A percentile compares a stretch with the other conserved stretches of the same genome.
Evolutionary conservation across 1,284 basidiomycete genomes (phyloP).

Genomic region (Xerocomus cyaneibrunnescens): DNA sequence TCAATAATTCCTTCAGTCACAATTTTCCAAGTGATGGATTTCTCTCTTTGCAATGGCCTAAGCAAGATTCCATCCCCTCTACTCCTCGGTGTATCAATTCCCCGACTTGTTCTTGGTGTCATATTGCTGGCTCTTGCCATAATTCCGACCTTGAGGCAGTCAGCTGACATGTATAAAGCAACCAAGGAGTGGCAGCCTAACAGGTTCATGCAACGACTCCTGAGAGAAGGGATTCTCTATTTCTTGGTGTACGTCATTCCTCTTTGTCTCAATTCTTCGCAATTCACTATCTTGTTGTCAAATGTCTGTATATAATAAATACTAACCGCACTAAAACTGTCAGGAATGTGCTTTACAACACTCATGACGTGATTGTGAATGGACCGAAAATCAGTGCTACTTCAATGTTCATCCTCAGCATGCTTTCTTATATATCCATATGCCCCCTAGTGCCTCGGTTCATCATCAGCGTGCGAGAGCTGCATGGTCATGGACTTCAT

Average conservation of each 20-base stretch:
- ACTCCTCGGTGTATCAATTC: not conserved
- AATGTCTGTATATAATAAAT: slow-evolving; percentile 3
- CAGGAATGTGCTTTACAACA: not conserved
- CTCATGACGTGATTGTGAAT: not conserved
- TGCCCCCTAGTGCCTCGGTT: slow-evolving; percentile 1
- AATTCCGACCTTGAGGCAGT: not conserved
- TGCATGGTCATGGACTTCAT: not conserved
- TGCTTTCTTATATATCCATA: not conserved
- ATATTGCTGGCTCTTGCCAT: not conserved
- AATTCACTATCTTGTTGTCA: not conserved
- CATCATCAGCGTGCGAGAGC: slow-evolving; percentile 1
- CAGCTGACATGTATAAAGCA: not conserved
- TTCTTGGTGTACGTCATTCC: not conserved
- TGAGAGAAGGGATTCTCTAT: not conserved
- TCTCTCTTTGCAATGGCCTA: not conserved
- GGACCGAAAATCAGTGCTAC: no score
- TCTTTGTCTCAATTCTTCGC: not conserved
- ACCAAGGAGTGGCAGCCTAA: not conserved
- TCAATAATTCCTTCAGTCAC: not conserved
- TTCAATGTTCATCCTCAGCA: not conserved
- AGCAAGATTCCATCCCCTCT: not conserved
- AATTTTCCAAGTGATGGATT: not conserved
- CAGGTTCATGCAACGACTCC: not conserved
- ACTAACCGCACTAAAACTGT: not conserved
- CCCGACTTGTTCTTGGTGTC: not conserved